Conservation (phyloP, 2,329 filamentous ascomycete genomes). For the Cercospora brassicicola region DNA sequence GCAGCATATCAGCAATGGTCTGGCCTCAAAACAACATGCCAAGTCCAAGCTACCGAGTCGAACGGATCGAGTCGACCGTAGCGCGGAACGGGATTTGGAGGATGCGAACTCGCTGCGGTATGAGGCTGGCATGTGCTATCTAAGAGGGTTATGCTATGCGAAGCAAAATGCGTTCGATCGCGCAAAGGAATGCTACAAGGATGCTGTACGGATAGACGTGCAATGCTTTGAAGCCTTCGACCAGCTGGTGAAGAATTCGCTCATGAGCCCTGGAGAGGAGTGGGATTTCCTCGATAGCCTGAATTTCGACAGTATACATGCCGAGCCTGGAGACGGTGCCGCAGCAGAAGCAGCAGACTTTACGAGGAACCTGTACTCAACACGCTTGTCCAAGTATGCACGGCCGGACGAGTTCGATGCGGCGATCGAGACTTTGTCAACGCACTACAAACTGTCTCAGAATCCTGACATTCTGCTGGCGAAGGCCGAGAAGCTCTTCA, state of each 20-base stretch:
- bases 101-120: slow-evolving; percentile 76
- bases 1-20: slow-evolving; percentile 61
- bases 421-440: slow-evolving; percentile 86
- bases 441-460: slow-evolving; percentile 81
- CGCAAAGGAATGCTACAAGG: slow-evolving; percentile 97
- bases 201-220: slow-evolving; percentile 92
- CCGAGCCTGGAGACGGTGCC: slow-evolving; percentile 56
- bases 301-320: slow-evolving; percentile 80
- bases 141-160: slow-evolving; percentile 89
- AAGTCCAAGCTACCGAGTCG: slow-evolving; percentile 40
- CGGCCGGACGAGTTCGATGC: slow-evolving; percentile 79
- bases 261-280: slow-evolving; percentile 86
- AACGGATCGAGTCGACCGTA: slow-evolving; percentile 55
- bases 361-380: slow-evolving; percentile 94
- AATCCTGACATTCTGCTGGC: slow-evolving; percentile 91
- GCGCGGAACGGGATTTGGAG: slow-evolving; percentile 65
- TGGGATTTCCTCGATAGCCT: slow-evolving; percentile 85
- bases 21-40: slow-evolving; percentile 46
- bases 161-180: slow-evolving; percentile 97
- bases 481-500: slow-evolving; percentile 87
- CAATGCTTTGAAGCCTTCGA: slow-evolving; percentile 98
- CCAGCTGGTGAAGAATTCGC: slow-evolving; percentile 92
- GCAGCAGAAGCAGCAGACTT: slow-evolving; percentile 90
- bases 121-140: slow-evolving; percentile 95
- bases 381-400: slow-evolving; percentile 89